Evolutionary conservation across 2,329 filamentous ascomycete species (phyloP).

Genomic region (Ceratocystis smalleyi): DNA sequence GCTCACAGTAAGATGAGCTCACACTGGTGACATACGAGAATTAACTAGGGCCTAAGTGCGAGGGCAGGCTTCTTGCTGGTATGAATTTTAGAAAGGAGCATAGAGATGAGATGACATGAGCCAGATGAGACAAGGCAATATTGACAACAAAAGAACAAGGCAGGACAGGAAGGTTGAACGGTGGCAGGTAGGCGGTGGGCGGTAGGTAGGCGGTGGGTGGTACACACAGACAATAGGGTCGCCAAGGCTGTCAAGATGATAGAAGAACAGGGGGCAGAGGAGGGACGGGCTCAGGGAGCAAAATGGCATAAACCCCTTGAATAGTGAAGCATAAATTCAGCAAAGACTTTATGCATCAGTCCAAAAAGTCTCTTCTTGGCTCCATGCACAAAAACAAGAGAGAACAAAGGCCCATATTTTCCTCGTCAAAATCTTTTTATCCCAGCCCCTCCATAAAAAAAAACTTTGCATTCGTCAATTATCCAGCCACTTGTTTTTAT

Average conservation of each 20-base stretch:
- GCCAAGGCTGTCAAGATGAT: neutral
- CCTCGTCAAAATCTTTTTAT: neutral
- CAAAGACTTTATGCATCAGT: neutral
- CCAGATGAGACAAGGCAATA: neutral
- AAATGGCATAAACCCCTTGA: too few species aligned
- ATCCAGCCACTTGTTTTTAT: conserved; percentile 1
- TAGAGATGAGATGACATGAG: neutral
- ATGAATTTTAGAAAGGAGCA: neutral
- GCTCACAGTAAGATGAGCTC: too few species aligned
- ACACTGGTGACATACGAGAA: too few species aligned
- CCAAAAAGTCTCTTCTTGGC: neutral
- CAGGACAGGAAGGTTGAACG: too few species aligned
- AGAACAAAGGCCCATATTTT: neutral
- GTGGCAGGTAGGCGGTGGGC: too few species aligned
- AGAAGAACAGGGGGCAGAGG: neutral
- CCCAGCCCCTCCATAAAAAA: neutral
- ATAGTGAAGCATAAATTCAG: neutral
- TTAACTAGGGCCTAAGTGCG: too few species aligned
- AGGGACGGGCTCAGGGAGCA: too few species aligned
- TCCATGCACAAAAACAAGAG: neutral
- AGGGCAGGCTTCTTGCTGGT: too few species aligned
- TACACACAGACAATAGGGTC: neutral
- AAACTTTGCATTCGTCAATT: neutral
- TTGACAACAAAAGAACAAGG: too few species aligned
- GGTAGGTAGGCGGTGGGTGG: too few species aligned